Conservation (phyloP, 208 protist genomes). For the Acanthamoeba royreba region DNA sequence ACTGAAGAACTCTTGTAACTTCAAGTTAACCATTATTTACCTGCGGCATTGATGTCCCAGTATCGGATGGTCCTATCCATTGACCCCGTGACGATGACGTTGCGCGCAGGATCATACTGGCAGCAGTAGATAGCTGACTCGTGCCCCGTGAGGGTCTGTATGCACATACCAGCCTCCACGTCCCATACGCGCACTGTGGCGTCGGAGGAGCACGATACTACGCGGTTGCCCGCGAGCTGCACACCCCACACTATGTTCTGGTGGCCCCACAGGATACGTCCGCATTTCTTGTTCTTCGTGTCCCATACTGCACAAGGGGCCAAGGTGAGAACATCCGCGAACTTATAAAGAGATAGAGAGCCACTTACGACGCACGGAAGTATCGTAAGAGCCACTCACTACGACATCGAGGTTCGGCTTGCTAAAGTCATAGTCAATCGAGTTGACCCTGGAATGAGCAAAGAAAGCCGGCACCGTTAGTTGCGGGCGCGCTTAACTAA, state of each 20-base stretch:
- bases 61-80: not conserved
- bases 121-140: not conserved
- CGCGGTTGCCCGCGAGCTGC: conserved; percentile 87
- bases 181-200: conserved; percentile 94
- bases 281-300: conserved; percentile 87
- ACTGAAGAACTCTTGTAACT: not conserved
- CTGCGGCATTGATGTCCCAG: not conserved
- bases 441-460: too few relatives aligned
- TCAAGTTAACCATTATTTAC: not conserved
- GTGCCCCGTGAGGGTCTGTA: conserved; percentile 92
- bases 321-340: not conserved
- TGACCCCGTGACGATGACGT: not conserved
- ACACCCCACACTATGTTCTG: conserved; percentile 93
- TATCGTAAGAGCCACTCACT: not conserved
- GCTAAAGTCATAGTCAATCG: not conserved
- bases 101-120: not conserved
- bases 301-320: conserved; percentile 85
- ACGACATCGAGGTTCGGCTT: not conserved
- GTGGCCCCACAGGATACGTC: conserved; percentile 88
- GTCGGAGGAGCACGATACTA: conserved; percentile 90
- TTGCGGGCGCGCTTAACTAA: too few relatives aligned
- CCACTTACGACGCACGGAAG: not conserved
- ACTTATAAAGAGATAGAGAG: not conserved
- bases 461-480: too few relatives aligned
- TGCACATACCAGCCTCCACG: conserved; percentile 82